A percentile compares a stretch with the other conserved stretches of the same genome.
Conservation (phyloP, 2,329 filamentous ascomycete genomes). For the Endocalyx cinctus region DNA sequence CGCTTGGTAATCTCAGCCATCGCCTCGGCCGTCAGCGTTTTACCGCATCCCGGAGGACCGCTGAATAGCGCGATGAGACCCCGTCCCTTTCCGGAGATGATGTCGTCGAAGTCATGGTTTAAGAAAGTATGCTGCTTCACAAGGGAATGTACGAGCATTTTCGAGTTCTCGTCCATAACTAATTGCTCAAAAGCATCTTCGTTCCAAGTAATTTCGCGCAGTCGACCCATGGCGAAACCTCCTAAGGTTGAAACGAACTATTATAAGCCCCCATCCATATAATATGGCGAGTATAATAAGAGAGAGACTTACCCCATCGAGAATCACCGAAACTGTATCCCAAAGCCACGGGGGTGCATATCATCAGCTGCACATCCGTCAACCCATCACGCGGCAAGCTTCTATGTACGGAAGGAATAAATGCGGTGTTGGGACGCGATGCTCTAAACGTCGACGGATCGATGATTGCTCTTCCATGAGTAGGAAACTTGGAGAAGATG, state of each 20-base stretch:
- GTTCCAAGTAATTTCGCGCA: slow-evolving; percentile 46
- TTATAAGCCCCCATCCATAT: slow-evolving; percentile 23
- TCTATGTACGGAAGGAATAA: no score
- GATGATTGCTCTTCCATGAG: slow-evolving; percentile 26
- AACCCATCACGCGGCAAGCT: no score
- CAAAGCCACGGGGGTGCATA: background rate
- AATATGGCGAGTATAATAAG: slow-evolving; percentile 29
- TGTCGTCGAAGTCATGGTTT: slow-evolving; percentile 10
- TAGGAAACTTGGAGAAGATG: slow-evolving; percentile 30
- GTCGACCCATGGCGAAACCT: slow-evolving; percentile 27
- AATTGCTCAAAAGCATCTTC: slow-evolving; percentile 36
- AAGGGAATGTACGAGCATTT: slow-evolving; percentile 10
- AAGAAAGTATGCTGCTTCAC: slow-evolving; percentile 10
- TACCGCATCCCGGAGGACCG: slow-evolving; percentile 13
- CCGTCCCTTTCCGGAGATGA: slow-evolving; percentile 14
- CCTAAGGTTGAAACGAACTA: no score
- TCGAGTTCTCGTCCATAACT: slow-evolving; percentile 9
- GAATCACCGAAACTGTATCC: no score
- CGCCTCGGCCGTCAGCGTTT: slow-evolving; percentile 31
- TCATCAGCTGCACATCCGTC: slow-evolving; percentile 21
- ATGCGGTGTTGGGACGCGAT: no score
- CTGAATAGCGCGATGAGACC: slow-evolving; percentile 15
- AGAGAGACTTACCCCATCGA: slow-evolving; percentile 22
- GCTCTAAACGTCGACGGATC: slow-evolving; percentile 29
- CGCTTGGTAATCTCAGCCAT: slow-evolving; percentile 31